Conservation (phyloP, 768 basidiomycete species). For the Agrocybe praecox region DNA sequence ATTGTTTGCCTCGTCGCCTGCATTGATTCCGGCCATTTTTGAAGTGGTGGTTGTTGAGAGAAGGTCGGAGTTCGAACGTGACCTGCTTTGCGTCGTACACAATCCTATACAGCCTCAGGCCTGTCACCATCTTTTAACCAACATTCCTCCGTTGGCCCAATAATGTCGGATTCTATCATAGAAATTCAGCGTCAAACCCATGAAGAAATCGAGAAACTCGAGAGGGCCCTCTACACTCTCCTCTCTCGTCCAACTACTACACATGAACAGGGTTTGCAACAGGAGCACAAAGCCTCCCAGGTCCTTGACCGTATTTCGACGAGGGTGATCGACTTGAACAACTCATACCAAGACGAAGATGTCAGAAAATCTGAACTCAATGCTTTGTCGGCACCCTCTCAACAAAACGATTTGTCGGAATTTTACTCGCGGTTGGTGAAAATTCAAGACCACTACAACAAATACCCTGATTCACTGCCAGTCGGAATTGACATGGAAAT, state of each 20-base stretch:
- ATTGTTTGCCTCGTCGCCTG: conserved; percentile 78
- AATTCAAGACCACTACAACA: conserved; percentile 95
- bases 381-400: conserved; percentile 55
- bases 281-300: conserved; percentile 89
- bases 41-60: conserved; percentile 36
- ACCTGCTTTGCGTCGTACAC: conserved; percentile 5
- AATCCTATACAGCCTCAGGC: no score
- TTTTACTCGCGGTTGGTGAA: conserved; percentile 96
- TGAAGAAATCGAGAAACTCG: conserved; percentile 93
- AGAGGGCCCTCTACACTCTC: conserved; percentile 82
- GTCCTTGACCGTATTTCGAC: conserved; percentile 84
- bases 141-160: not conserved
- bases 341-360: conserved; percentile 78
- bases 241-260: conserved; percentile 67
- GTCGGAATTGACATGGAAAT: conserved; percentile 85
- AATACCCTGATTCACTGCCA: conserved; percentile 89
- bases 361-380: conserved; percentile 70
- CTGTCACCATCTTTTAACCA: conserved; percentile 7
- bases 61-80: conserved; percentile 63
- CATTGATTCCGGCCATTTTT: conserved; percentile 81
- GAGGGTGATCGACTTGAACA: conserved; percentile 63
- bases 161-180: conserved; percentile 86
- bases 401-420: conserved; percentile 80
- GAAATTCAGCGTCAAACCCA: conserved; percentile 95
- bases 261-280: conserved; percentile 68